Evolutionary conservation across 2,329 filamentous ascomycete genomes (phyloP), one percentile per base, ranked within the genome.

Genomic region (Setomelanomma holmii): DNA sequence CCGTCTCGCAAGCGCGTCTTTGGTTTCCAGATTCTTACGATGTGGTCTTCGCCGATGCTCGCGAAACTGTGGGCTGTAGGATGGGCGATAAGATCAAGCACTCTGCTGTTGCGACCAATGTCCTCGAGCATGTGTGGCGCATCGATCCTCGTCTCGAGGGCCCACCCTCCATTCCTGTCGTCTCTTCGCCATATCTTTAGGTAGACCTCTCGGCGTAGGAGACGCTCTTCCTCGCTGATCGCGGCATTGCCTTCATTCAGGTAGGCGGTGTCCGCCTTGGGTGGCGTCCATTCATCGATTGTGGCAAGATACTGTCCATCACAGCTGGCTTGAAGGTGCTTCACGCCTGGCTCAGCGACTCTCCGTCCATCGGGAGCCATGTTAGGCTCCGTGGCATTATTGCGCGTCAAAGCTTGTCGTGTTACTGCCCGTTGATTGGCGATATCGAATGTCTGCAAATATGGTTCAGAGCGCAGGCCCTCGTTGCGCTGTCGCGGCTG

Each of bases 281-380:
- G 86, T 1, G 92, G 92, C 45, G 84, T 82, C 95, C 95, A 99
- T 67, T 93, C 90, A 70, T 99, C 95, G 1, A 96, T 84, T 1
- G 91, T 97, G 4, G 89, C 93, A 51, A 99, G 83, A 93, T 93
- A 98, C 60, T 86, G 83, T 16, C 93, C 93, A 68, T 98, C 89
- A 43, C 83, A 79, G 38, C 90, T 93, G 61, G 95, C 86, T 38
- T 87, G 84, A 44, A 98, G 79, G 49, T 89, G 84, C 5, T 85
- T 88, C 40, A 96, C 84, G 55, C 89, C 85, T 0, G 95, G 93
- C 62, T 96, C 90, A 12, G 85, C 82, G 43, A 98, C 85, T 4
- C 84, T 82, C 45, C 85, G 82, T 4, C 89, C 86, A 59, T 89
- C 87, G 12, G 87, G 88, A 6, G 88, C 89, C 35, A 89, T 81